Conservation (phyloP, 768 basidiomycete genomes). For the Asterophora lycoperdoides region DNA sequence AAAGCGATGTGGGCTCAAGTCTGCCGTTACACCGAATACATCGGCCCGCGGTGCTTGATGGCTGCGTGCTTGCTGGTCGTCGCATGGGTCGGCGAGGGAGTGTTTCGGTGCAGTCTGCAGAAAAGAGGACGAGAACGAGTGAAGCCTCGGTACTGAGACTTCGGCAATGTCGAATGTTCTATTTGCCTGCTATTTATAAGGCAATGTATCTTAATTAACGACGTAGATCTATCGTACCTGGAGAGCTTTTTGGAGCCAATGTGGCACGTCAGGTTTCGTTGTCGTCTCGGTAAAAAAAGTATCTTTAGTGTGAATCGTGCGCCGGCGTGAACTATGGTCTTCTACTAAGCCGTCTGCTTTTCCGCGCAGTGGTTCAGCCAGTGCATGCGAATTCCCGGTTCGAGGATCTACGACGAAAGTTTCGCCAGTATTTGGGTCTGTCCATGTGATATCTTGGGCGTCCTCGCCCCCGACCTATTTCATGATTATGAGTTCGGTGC, state of each 20-base stretch:
- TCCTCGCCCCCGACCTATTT: constrained; percentile 18
- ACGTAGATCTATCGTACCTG: constrained; percentile 34
- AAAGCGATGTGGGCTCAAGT: constrained; percentile 35
- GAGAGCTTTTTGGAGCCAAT: constrained; percentile 63
- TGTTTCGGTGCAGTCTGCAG: not conserved
- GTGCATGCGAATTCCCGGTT: constrained; percentile 62
- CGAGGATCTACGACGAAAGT: constrained; percentile 58
- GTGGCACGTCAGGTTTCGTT: constrained; percentile 32
- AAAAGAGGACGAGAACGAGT: constrained; percentile 5
- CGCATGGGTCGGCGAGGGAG: not conserved
- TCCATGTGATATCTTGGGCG: constrained; percentile 46
- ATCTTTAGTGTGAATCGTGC: constrained; percentile 24
- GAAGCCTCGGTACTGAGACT: constrained; percentile 39
- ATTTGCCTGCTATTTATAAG: constrained; percentile 41
- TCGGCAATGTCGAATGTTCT: constrained; percentile 48
- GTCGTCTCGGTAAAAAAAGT: constrained; percentile 11
- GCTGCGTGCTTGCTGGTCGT: not conserved
- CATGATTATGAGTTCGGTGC: not conserved
- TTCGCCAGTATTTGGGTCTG: constrained; percentile 58
- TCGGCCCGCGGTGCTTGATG: constrained; percentile 1
- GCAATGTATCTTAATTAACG: not conserved
- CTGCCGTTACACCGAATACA: constrained; percentile 3
- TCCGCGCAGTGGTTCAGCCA: constrained; percentile 15
- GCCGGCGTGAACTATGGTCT: constrained; percentile 16
- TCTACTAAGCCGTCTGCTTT: constrained; percentile 6